phyloP scores from a whole-genome alignment of 2,329 filamentous ascomycete species.

The Pseudocercospora vitis region DNA sequence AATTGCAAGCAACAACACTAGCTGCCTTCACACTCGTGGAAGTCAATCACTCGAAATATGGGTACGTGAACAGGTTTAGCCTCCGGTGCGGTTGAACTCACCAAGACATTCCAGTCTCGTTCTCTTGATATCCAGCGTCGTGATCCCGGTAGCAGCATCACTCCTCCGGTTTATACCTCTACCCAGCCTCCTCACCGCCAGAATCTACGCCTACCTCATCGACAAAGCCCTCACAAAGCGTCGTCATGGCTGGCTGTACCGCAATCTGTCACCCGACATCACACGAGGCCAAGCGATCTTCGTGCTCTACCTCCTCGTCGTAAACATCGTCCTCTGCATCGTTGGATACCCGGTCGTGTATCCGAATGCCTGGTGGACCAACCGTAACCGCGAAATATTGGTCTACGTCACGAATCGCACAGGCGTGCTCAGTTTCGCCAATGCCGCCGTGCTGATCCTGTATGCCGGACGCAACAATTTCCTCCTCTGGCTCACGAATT shows the following conservation, averaged over 20 bases:
- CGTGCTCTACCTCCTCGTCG: slow-evolving; percentile 28
- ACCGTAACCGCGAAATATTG: neutral
- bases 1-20: slow-evolving; percentile 3
- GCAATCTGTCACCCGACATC: neutral
- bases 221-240: slow-evolving; percentile 7
- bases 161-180: slow-evolving; percentile 16
- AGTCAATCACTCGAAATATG: slow-evolving; percentile 2
- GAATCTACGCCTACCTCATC: slow-evolving; percentile 17
- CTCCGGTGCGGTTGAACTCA: neutral
- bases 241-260: neutral
- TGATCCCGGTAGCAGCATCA: slow-evolving; percentile 19
- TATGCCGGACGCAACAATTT: slow-evolving; percentile 51
- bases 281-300: slow-evolving; percentile 28
- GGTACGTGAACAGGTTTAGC: neutral
- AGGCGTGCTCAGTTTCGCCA: slow-evolving; percentile 44
- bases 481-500: slow-evolving; percentile 50
- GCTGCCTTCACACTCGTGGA: neutral
- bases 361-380: slow-evolving; percentile 33
- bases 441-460: slow-evolving; percentile 46
- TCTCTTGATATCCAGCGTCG: slow-evolving; percentile 20
- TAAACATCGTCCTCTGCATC: slow-evolving; percentile 35
- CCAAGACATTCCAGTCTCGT: slow-evolving; percentile 17
- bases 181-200: neutral
- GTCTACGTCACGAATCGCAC: slow-evolving; percentile 38
- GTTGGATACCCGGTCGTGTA: slow-evolving; percentile 24